Evolutionary conservation across 257 asterid species (phyloP), one percentile per base, ranked within the genome.

Genomic region (Anisodus tanguticus): DNA sequence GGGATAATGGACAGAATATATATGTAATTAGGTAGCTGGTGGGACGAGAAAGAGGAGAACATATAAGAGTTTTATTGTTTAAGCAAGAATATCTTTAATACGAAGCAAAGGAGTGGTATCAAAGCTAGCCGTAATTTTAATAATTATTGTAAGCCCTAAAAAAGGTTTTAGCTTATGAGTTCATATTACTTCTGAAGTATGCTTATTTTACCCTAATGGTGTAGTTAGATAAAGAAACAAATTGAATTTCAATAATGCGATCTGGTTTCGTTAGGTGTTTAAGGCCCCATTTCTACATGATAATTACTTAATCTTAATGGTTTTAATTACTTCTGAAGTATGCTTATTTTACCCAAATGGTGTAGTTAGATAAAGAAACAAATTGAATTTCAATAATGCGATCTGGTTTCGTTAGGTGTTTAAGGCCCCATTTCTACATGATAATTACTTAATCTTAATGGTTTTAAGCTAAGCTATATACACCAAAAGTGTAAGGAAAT

Each of bases 1-100:
- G 17, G 26, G 49, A 15, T 19, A 15, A 69, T 15, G 39, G 26
- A 74, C n/a, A 68, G 72, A 37, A n/a, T 68, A 53, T 19, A 69
- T 74, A 74, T 71, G 85, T 83, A 89, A 84, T 86, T 85, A 86
- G 16, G 57, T 81, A 51, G 74, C 10, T 68, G 58, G 60, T 54
- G 3, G 64, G 54, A 67, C 68, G 89, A 89, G 88, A 77, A 79
- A 85, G 90, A 89, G 86, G 80, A 79, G 90, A 89, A 89, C 85
- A 64, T 16, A 64, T 69, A 85, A 79, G 90, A 85, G 87, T 92
- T 91, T 58, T 41, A 41, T 2, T 83, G 89, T 41, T 85, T 81
- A 92, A 90, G 94, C 88, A 94, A 92, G 98, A 89, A 92, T 95
- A 87, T 91, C 98, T 92, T 95, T 85, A 62, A 55, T 17, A 81